phyloP scores from a whole-genome alignment of 371 early-diverging fungal species.

The Chytridium lagenaria region DNA sequence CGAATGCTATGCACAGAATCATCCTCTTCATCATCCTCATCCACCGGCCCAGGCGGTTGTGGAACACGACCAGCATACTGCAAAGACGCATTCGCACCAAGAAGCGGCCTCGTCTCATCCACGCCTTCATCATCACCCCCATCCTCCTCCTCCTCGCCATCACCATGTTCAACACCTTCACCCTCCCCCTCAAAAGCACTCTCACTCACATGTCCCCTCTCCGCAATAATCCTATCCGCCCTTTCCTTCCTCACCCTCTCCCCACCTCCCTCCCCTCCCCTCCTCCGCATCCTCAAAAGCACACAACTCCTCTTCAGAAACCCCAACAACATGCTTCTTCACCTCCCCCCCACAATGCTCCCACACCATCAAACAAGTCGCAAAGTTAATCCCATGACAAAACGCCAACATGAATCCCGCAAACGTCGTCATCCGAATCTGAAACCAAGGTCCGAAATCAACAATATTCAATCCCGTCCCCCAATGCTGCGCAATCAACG shows the following conservation, averaged over 20 bases:
- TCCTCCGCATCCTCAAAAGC: slow-evolving; percentile 3
- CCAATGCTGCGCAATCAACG: slow-evolving; percentile 30
- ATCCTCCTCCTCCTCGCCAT: too few species aligned
- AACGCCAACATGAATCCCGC: slow-evolving; percentile 32
- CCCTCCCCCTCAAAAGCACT: slow-evolving; percentile 5
- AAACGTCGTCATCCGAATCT: slow-evolving; percentile 30
- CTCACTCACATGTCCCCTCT: background rate
- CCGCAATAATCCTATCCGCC: background rate
- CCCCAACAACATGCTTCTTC: slow-evolving; percentile 13
- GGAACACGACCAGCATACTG: background rate
- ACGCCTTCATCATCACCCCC: background rate
- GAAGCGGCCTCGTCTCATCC: background rate
- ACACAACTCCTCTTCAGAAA: background rate
- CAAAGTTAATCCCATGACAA: slow-evolving; percentile 33
- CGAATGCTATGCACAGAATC: background rate
- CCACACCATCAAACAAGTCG: slow-evolving; percentile 39
- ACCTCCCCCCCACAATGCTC: slow-evolving; percentile 31
- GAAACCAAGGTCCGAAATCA: slow-evolving; percentile 19
- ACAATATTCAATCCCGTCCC: slow-evolving; percentile 29
- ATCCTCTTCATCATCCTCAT: slow-evolving; percentile 1
- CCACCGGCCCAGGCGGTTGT: background rate
- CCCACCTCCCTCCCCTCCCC: background rate
- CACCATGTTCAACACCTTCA: background rate
- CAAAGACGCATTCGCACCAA: background rate
- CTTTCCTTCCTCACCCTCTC: slow-evolving; percentile 3